These are phyloP conservation scores for Cubamyces lactineus DNA, from an alignment of 768 basidiomycete genomes.

Conservation along the genomic window DNA sequence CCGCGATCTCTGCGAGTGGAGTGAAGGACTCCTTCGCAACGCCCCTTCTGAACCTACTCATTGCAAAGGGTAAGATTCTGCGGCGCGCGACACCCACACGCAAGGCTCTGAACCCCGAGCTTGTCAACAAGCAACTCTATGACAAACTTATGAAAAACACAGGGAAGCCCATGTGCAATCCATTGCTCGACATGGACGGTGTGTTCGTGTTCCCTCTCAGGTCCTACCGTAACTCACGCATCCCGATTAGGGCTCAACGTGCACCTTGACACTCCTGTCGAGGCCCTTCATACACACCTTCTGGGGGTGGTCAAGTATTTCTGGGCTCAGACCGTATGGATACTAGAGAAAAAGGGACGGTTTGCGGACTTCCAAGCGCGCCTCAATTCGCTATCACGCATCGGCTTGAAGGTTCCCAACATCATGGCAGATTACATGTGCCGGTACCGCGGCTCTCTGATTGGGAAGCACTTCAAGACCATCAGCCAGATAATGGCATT, in stretches of 20 bases:
- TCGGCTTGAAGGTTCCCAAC: constrained; percentile 33
- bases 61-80: constrained; percentile 16
- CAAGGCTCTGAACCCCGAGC: constrained; percentile 1
- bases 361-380: constrained; percentile 30
- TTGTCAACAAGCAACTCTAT: constrained; percentile 3
- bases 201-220: neutral
- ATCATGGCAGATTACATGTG: constrained; percentile 38
- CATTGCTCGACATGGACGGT: constrained; percentile 11
- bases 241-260: constrained; percentile 37
- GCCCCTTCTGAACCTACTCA: constrained; percentile 9
- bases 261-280: constrained; percentile 38
- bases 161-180: constrained; percentile 6
- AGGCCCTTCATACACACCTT: constrained; percentile 40
- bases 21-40: constrained; percentile 24
- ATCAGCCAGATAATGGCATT: constrained; percentile 25
- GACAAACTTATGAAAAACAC: constrained; percentile 4
- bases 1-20: constrained; percentile 9
- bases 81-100: neutral
- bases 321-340: constrained; percentile 31
- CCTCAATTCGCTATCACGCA: constrained; percentile 29
- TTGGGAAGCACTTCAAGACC: constrained; percentile 39
- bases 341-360: constrained; percentile 31
- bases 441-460: constrained; percentile 35
- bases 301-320: constrained; percentile 42
- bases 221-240: too few relatives aligned